Conservation (phyloP, 306 rosid species). For the Carpinus fangiana region DNA sequence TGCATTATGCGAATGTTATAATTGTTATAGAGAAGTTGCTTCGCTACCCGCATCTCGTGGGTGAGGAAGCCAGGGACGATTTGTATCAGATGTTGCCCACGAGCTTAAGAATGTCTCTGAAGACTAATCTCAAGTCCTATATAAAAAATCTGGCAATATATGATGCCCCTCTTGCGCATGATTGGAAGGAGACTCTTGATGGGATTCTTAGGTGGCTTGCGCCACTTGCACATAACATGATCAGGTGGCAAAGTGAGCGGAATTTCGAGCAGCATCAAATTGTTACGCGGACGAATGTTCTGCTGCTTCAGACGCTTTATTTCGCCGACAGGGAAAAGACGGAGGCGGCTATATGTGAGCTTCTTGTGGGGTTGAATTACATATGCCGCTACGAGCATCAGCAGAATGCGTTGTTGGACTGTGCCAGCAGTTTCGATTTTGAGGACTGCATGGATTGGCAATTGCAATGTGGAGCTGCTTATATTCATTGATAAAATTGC, state of each 20-base stretch:
- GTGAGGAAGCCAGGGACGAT: conserved; percentile 92
- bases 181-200: conserved; percentile 88
- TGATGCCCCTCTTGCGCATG: conserved; percentile 97
- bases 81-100: conserved; percentile 88
- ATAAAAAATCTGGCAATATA: conserved; percentile 81
- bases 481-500: conserved; percentile 43
- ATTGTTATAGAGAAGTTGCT: conserved; percentile 85
- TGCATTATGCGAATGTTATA: conserved; percentile 93
- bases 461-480: conserved; percentile 68
- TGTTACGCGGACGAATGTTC: conserved; percentile 66
- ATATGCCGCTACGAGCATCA: conserved; percentile 95
- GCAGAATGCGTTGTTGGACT: conserved; percentile 84
- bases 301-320: conserved; percentile 79
- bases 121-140: conserved; percentile 73
- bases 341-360: conserved; percentile 80
- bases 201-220: conserved; percentile 77
- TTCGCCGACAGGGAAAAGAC: conserved; percentile 81
- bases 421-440: conserved; percentile 85
- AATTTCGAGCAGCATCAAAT: conserved; percentile 86
- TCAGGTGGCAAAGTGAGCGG: conserved; percentile 96
- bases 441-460: conserved; percentile 92
- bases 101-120: conserved; percentile 72
- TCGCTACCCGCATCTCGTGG: conserved; percentile 82
- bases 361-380: conserved; percentile 89
- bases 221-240: conserved; percentile 89